Evolutionary conservation across 1,284 basidiomycete species (phyloP), one percentile per base, ranked within the genome.

Genomic region (Ceratobasidium sp.): DNA sequence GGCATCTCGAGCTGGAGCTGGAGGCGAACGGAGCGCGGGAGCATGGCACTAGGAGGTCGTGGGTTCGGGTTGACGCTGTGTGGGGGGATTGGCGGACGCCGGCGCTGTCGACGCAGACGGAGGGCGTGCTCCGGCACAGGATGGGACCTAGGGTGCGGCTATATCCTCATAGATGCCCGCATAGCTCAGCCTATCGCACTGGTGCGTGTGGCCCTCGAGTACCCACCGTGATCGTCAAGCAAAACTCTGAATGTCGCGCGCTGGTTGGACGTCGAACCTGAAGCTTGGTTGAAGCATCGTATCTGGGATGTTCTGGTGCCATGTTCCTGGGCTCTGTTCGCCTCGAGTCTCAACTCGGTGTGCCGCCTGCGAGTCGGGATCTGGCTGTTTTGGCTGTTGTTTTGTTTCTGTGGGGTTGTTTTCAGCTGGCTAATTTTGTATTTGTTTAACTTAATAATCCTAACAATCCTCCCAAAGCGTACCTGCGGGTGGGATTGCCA

Each of bases 121-220:
- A 6, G 33, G 35, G 30, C 33, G 33, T 41, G 38, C 57, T 60
- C 57, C 57, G 57, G 35, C 57, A 60, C 35, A 60, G 57, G 57
- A 35, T 27, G 10, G 55, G 55, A 59, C 55, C 55, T 59, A 33
- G 55, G 55, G 55, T 59, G 55, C 55, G 55, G 55, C 55, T 30
- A 12, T 59, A 59, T 18, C 35, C 55, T 27, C 55, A 5, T 59
- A 59, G 55, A 59, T 23, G 55, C 55, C 55, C 55, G 55, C 55
- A 59, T 30, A 59, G 55, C 55, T 59, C 55, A 59, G 55, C 55
- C 55, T 59, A 59, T 59, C 55, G 55, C 55, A 59, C 27, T 33
- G 27, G 55, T 59, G 55, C 55, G 27, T 30, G 27, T 30, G 27
- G 27, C 27, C 27, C 27, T 30, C 27, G 27, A 30, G 27, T 30